Evolutionary conservation across 1,284 basidiomycete species (phyloP).

Genomic region (Chondrostereum purpureum): DNA sequence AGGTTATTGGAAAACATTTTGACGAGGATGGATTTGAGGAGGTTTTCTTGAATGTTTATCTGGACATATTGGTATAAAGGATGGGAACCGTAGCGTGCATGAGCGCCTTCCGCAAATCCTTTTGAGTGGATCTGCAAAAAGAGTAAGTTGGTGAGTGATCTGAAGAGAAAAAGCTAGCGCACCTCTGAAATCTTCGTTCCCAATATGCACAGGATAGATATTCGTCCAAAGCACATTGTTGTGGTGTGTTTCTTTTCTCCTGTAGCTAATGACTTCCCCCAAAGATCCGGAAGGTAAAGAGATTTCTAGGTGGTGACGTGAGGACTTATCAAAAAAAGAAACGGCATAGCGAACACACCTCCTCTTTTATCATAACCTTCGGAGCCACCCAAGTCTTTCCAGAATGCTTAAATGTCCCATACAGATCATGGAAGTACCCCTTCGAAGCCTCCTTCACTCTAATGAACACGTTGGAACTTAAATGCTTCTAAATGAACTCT

Average conservation of each 20-base stretch:
- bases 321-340: not conserved
- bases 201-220: slow-evolving; percentile 77
- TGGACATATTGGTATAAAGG: slow-evolving; percentile 78
- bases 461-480: slow-evolving; percentile 9
- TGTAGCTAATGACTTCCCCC: slow-evolving; percentile 60
- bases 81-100: slow-evolving; percentile 54
- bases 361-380: slow-evolving; percentile 80
- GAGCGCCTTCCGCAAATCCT: slow-evolving; percentile 64
- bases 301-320: slow-evolving; percentile 57
- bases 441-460: slow-evolving; percentile 83
- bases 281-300: slow-evolving; percentile 86
- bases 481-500: slow-evolving; percentile 9
- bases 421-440: slow-evolving; percentile 90
- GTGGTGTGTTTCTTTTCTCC: slow-evolving; percentile 70
- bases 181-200: slow-evolving; percentile 86
- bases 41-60: slow-evolving; percentile 81
- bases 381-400: slow-evolving; percentile 97
- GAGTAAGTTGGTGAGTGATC: slow-evolving; percentile 10
- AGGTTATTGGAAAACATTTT: slow-evolving; percentile 76
- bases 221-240: slow-evolving; percentile 66
- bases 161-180: slow-evolving; percentile 15
- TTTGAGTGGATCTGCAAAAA: slow-evolving; percentile 70
- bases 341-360: slow-evolving; percentile 51
- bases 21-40: slow-evolving; percentile 85
- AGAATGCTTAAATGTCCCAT: slow-evolving; percentile 75